Evolutionary conservation across 1,284 basidiomycete species (phyloP), one percentile per base, ranked within the genome.

Genomic region (Ustilago lituana): DNA sequence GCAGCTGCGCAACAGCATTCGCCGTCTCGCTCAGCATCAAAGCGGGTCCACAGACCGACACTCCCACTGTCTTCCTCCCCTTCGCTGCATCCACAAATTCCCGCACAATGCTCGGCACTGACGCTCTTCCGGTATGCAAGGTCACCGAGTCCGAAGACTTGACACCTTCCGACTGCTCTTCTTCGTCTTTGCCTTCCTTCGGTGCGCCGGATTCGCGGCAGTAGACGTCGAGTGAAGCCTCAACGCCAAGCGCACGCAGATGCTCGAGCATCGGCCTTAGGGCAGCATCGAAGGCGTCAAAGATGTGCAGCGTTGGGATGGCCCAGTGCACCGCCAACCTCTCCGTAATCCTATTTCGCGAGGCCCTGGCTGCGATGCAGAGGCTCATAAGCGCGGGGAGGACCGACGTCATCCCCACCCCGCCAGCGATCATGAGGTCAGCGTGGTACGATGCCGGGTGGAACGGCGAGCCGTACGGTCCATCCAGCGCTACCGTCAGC

Each of bases 381-480:
- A 75, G 29, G 33, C 51, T 44, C 56, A 73, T 56, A 22, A 75
- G 38, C 12, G 65, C 50, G 1, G 73, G 56, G 3, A 75, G 38
- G 5, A 49, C 55, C 10, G 72, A 59, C 0, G 77, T 67, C 23
- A 78, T 70, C 0, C 78, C 78, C 1, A 63, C 50, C 1, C 76
- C 76, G 7, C 70, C 76, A 8, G 60, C 66, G 10, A 78, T 20
- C 45, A 77, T 56, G 17, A 74, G 23, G 4, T 46, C 64, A 15
- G 51, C 14, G 22, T 67, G 44, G 31, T 75, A 77, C 4, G 59
- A 31, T 5, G 48, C 52, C 1, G 65, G 31, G 11, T 59, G 43
- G 29, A 63, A 67, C 1, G 61, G 55, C 11, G 49, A 44, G 4
- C 77, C 73, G 43, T 78, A 78, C 2, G 77, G 77, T 1, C 77